These are phyloP conservation scores for Orbilia blumenaviensis DNA, from an alignment of 2,329 filamentous ascomycete species.

Conservation along the genomic window DNA sequence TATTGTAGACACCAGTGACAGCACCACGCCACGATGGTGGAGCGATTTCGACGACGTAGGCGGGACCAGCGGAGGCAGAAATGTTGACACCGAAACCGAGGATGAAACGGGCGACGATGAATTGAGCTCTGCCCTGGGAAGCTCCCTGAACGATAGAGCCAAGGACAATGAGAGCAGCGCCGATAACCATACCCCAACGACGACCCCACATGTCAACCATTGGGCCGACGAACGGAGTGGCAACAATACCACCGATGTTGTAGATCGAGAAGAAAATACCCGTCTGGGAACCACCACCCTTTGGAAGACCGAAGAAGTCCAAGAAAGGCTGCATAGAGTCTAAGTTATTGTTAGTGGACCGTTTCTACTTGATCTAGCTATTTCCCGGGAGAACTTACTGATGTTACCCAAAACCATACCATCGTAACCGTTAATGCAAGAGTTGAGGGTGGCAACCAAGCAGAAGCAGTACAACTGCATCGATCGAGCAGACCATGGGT, in stretches of 20 bases:
- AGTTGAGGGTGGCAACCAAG: slow-evolving; percentile 66
- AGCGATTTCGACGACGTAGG: slow-evolving; percentile 63
- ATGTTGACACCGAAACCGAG: slow-evolving; percentile 69
- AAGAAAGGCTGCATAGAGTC: slow-evolving; percentile 64
- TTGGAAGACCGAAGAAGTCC: slow-evolving; percentile 60
- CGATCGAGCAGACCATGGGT: slow-evolving; percentile 62
- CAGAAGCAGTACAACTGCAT: slow-evolving; percentile 64
- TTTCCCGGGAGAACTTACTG: slow-evolving; percentile 57
- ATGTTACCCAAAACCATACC: slow-evolving; percentile 63
- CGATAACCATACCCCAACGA: slow-evolving; percentile 64
- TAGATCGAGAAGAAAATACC: slow-evolving; percentile 67
- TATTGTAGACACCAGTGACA: slow-evolving; percentile 65
- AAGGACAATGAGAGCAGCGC: slow-evolving; percentile 62
- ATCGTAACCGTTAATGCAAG: slow-evolving; percentile 68
- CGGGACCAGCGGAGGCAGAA: slow-evolving; percentile 64
- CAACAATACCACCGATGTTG: slow-evolving; percentile 65
- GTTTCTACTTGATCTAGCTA: not conserved
- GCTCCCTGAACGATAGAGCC: slow-evolving; percentile 65
- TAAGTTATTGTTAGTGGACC: slow-evolving; percentile 55
- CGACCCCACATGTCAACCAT: slow-evolving; percentile 65
- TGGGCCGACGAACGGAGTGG: slow-evolving; percentile 65
- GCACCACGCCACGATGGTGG: slow-evolving; percentile 65
- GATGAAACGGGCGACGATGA: slow-evolving; percentile 70
- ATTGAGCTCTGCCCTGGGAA: slow-evolving; percentile 61
- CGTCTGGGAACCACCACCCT: slow-evolving; percentile 64